phyloP scores from a whole-genome alignment of 352 stramenopile genomes.

The Globisporangium middletonii region DNA sequence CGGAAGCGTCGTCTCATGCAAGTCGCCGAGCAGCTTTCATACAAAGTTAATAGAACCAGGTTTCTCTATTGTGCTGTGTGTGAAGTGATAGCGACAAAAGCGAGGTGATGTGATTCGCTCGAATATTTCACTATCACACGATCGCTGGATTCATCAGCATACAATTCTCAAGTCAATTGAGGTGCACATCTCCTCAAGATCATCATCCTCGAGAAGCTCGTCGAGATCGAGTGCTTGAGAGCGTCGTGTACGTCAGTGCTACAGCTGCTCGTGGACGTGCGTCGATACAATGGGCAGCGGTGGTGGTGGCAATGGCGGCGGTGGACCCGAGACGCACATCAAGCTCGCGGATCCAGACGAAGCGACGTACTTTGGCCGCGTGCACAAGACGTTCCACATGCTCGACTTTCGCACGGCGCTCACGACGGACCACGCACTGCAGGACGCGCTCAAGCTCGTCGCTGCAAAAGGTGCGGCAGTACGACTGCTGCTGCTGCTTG shows the following conservation, averaged over 20 bases:
- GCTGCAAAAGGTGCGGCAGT: slow-evolving; percentile 20
- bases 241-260: too few relatives aligned
- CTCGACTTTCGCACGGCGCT: slow-evolving; percentile 77
- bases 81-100: too few relatives aligned
- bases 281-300: slow-evolving; percentile 15
- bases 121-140: too few relatives aligned
- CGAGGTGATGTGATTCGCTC: too few relatives aligned
- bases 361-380: slow-evolving; percentile 66
- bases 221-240: background rate
- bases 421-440: slow-evolving; percentile 41
- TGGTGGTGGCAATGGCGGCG: slow-evolving; percentile 13
- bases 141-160: too few relatives aligned
- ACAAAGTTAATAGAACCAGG: slow-evolving; percentile 1
- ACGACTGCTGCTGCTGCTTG: background rate
- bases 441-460: slow-evolving; percentile 40
- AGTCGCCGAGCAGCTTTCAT: background rate
- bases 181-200: too few relatives aligned
- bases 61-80: too few relatives aligned
- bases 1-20: too few relatives aligned
- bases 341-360: slow-evolving; percentile 74
- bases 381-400: slow-evolving; percentile 80
- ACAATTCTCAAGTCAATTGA: too few relatives aligned
- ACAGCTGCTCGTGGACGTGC: too few relatives aligned
- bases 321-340: slow-evolving; percentile 23
- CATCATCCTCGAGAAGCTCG: too few relatives aligned